These are phyloP conservation scores for Celoporthe dispersa DNA, from an alignment of 2,329 filamentous ascomycete species.

Conservation along the genomic window DNA sequence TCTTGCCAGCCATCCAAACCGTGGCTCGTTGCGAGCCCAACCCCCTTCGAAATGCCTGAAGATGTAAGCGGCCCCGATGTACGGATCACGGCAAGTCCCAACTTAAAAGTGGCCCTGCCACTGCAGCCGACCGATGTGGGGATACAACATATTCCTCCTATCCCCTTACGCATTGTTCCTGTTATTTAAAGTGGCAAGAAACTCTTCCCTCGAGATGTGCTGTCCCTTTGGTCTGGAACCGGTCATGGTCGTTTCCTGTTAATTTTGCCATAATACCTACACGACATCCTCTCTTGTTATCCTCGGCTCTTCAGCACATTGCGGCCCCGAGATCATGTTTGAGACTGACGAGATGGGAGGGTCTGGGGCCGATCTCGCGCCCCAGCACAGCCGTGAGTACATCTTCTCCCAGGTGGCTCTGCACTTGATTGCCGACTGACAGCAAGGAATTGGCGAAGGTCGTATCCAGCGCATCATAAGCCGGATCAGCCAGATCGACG, in stretches of 20 bases:
- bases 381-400: constrained; percentile 23
- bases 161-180: background rate
- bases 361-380: background rate
- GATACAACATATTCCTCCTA: background rate
- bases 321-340: constrained; percentile 6
- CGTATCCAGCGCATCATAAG: constrained; percentile 28
- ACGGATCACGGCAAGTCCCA: background rate
- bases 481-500: constrained; percentile 38
- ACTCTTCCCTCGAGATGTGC: background rate
- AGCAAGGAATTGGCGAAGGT: constrained; percentile 5
- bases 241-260: background rate
- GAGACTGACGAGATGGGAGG: constrained; percentile 2
- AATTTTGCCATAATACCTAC: background rate
- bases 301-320: background rate
- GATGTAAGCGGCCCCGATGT: constrained; percentile 2
- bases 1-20: background rate
- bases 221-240: background rate
- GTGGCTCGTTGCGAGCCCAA: constrained; percentile 7
- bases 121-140: background rate
- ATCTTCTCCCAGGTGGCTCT: background rate
- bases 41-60: constrained; percentile 3
- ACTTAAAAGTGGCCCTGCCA: background rate
- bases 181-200: background rate
- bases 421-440: background rate
- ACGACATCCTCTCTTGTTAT: background rate